phyloP scores from a whole-genome alignment of 192 early-diverging fungal species.

The Mortierella hygrophila region DNA sequence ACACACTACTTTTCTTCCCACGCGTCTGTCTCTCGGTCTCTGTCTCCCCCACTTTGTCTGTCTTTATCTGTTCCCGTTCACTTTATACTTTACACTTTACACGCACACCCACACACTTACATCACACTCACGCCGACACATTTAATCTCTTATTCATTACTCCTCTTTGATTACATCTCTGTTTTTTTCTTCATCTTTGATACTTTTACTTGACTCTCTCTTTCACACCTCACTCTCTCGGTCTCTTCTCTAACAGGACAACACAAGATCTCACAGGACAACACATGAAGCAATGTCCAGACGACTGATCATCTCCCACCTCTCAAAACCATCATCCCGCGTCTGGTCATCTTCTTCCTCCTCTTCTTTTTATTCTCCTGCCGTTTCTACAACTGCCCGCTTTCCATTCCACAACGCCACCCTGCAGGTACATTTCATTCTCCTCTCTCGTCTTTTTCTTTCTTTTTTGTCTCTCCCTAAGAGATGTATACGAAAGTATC shows the following conservation, averaged over 20 bases:
- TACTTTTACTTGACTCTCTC: neutral
- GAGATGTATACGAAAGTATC: neutral
- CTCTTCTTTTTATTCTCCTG: neutral
- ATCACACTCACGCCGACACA: too few relatives aligned
- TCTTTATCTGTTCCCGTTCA: too few relatives aligned
- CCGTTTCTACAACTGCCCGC: neutral
- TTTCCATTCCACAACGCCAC: neutral
- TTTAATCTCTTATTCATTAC: too few relatives aligned
- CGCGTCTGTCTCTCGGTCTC: too few relatives aligned
- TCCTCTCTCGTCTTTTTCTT: neutral
- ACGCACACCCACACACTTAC: too few relatives aligned
- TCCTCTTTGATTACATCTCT: too few relatives aligned
- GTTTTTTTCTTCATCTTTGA: neutral
- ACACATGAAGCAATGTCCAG: slow-evolving; percentile 24
- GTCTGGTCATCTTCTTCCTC: slow-evolving; percentile 2
- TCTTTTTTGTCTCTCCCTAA: neutral
- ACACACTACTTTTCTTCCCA: too few relatives aligned
- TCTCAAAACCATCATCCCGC: slow-evolving; percentile 16
- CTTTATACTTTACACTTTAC: too few relatives aligned
- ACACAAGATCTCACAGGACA: neutral
- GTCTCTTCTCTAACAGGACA: too few relatives aligned
- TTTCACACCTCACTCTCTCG: neutral
- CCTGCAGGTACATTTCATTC: neutral
- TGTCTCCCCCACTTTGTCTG: too few relatives aligned
- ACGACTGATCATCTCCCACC: slow-evolving; percentile 20